These are phyloP conservation scores for Camellia oleifera DNA, from an alignment of 179 eudicot genomes.

Conservation along the genomic window DNA sequence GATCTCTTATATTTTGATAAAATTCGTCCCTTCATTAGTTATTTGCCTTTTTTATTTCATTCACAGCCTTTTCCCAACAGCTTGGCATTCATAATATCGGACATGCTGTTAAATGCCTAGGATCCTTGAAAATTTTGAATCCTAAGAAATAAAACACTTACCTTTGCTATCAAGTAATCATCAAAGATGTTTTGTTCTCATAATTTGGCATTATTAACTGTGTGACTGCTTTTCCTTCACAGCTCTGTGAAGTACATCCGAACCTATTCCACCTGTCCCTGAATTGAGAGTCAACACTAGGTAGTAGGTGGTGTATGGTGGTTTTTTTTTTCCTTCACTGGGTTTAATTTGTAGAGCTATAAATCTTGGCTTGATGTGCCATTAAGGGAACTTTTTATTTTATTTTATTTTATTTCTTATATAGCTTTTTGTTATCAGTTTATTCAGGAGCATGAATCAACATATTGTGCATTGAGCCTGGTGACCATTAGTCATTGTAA, in stretches of 20 bases:
- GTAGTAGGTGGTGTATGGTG: background rate
- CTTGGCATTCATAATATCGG: background rate
- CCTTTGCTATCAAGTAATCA: too few species aligned
- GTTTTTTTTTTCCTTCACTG: background rate
- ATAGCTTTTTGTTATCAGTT: background rate
- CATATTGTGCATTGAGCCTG: too few species aligned
- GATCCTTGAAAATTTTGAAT: background rate
- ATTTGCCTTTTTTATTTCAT: background rate
- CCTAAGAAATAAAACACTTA: too few species aligned
- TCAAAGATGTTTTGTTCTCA: too few species aligned
- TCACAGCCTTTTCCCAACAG: background rate
- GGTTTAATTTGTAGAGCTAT: background rate
- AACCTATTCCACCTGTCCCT: background rate
- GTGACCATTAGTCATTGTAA: background rate
- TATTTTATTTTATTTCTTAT: background rate
- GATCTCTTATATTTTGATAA: background rate
- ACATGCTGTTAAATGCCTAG: background rate
- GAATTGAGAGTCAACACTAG: background rate
- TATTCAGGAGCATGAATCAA: background rate
- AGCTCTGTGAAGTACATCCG: background rate
- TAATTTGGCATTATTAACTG: background rate
- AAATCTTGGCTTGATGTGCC: background rate
- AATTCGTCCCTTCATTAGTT: background rate
- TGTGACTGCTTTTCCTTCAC: background rate
- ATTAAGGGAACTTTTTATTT: background rate